phyloP scores from a whole-genome alignment of 805 yeast species.

The Zygoascus bituminiphila region DNA sequence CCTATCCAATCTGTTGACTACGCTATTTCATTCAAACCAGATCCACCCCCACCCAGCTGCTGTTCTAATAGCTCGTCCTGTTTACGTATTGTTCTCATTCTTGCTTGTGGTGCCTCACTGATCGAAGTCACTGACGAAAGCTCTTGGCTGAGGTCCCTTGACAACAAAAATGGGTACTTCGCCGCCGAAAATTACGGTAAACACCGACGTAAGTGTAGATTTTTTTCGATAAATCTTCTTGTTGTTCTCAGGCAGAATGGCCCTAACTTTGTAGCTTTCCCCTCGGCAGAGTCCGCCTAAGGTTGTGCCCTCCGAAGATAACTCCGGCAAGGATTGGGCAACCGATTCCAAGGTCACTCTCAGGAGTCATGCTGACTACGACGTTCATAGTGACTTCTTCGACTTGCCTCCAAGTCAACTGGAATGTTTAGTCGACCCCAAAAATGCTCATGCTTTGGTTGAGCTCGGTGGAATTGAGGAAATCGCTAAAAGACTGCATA shows the following conservation, averaged over 20 bases:
- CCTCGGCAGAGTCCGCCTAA: not conserved
- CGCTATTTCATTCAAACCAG: too few relatives aligned
- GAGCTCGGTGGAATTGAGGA: conserved; percentile 32
- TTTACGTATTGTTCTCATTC: too few relatives aligned
- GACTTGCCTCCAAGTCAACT: conserved; percentile 17
- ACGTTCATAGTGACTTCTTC: not conserved
- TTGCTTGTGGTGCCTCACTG: too few relatives aligned
- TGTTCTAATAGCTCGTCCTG: too few relatives aligned
- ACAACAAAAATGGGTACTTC: too few relatives aligned
- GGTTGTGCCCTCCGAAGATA: not conserved
- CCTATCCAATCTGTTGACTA: too few relatives aligned
- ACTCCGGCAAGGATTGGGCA: not conserved
- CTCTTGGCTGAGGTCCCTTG: too few relatives aligned
- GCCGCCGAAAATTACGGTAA: conserved; percentile 16
- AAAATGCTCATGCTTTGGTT: conserved; percentile 28
- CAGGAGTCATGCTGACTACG: not conserved
- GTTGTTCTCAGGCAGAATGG: not conserved
- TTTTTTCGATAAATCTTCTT: not conserved
- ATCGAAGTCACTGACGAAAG: too few relatives aligned
- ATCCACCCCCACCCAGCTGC: too few relatives aligned
- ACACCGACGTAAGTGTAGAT: conserved; percentile 12
- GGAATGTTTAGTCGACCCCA: conserved; percentile 30
- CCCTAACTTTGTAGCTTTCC: not conserved
- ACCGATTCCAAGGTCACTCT: not conserved
- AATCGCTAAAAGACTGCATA: conserved; percentile 25